phyloP scores from a whole-genome alignment of 1,284 basidiomycete genomes.

The Tilletia setariae region DNA sequence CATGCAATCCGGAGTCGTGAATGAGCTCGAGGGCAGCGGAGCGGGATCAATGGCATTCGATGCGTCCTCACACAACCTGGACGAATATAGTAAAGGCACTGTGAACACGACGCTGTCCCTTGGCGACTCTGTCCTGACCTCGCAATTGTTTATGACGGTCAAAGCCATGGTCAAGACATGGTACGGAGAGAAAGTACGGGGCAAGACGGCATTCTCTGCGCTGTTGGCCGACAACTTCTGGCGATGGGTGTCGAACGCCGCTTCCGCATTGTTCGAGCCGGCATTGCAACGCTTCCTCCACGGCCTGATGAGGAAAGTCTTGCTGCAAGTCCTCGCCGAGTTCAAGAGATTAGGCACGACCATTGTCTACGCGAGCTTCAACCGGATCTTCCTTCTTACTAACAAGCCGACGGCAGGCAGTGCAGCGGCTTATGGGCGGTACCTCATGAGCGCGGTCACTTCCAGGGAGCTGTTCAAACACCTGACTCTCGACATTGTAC shows the following conservation, averaged over 20 bases:
- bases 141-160: constrained; percentile 79
- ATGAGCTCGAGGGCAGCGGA: constrained; percentile 86
- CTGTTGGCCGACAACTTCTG: constrained; percentile 80
- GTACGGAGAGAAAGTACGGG: constrained; percentile 76
- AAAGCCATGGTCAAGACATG: constrained; percentile 86
- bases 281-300: constrained; percentile 90
- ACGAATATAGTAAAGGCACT: constrained; percentile 79
- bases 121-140: constrained; percentile 88
- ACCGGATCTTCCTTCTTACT: constrained; percentile 82
- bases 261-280: constrained; percentile 86
- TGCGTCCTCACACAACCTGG: constrained; percentile 71
- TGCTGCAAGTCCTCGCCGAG: constrained; percentile 93
- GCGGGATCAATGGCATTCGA: constrained; percentile 81
- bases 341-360: constrained; percentile 91
- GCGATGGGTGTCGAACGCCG: constrained; percentile 87
- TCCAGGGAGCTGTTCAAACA: constrained; percentile 95
- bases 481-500: constrained; percentile 77
- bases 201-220: constrained; percentile 61
- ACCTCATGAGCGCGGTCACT: constrained; percentile 84
- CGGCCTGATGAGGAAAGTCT: constrained; percentile 95
- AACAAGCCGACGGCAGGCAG: constrained; percentile 88
- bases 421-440: constrained; percentile 90
- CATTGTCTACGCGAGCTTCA: constrained; percentile 93
- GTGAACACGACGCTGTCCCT: constrained; percentile 72
- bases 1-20: constrained; percentile 87